A percentile compares a stretch with the other conserved stretches of the same genome.
Conservation (phyloP, 305 asterid species). For the Plantago lanceolata region DNA sequence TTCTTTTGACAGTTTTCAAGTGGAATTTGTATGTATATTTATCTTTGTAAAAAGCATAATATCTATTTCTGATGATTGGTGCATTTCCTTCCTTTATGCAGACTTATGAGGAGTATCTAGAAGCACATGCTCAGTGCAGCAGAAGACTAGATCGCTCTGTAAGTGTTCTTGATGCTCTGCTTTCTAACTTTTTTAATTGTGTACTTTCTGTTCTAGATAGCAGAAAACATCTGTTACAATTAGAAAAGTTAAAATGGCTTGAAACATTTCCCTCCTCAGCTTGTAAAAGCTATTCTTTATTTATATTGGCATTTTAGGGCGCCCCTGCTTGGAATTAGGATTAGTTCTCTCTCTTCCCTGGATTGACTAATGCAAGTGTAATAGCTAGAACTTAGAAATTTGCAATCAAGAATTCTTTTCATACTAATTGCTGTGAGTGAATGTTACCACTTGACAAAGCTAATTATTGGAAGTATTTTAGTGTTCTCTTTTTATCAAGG, state of each 20-base stretch:
- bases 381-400: constrained; percentile 8
- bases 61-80: constrained; percentile 27
- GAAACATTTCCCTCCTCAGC: constrained; percentile 1
- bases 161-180: constrained; percentile 34
- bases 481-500: too few relatives aligned
- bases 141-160: constrained; percentile 48
- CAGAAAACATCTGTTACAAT: constrained; percentile 2
- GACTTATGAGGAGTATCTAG: constrained; percentile 95
- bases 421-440: background rate
- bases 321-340: background rate
- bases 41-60: background rate
- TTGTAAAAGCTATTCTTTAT: background rate
- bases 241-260: constrained; percentile 7
- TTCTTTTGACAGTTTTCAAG: constrained; percentile 15
- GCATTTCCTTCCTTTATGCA: constrained; percentile 36
- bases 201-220: constrained; percentile 14
- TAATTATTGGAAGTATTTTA: too few relatives aligned
- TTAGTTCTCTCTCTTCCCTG: background rate
- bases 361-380: background rate
- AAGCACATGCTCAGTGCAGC: constrained; percentile 61
- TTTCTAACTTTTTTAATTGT: constrained; percentile 21
- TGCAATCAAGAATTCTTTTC: constrained; percentile 7
- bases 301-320: constrained; percentile 13
- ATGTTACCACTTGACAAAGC: background rate
- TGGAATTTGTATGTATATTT: constrained; percentile 6